Evolutionary conservation across 225 moss, liverwort and hornwort species (phyloP), one percentile per base, ranked within the genome.

Genomic region (Climacium dendroides): DNA sequence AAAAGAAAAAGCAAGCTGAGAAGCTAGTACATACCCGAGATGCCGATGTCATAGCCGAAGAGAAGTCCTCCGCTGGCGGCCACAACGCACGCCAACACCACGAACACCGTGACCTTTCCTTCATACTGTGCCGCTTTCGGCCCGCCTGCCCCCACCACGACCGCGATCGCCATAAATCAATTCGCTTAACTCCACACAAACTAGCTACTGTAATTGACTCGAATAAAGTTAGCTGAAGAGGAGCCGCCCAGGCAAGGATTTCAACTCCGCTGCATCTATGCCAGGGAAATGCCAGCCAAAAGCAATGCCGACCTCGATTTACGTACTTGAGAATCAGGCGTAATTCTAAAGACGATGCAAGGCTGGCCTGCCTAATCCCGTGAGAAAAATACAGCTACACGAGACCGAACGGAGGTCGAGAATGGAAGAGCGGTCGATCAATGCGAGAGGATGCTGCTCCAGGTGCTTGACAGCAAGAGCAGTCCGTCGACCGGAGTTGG

Each of bases 41-140:
- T 90, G 17, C 91, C 87, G 39, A 93, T 87, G 87, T 91, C 93
- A 39, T 93, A 93, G 23, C 91, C 91, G 50, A 93, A 93, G 57
- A 93, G 81, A 6, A 93, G 87, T 19, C 93, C 90, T 24, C 91
- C 91, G 7, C 89, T 91, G 6, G 93, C 93, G 4, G 93, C 91
- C 0, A 91, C 83, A 39, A 93, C 26, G 64, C 91, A 91, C 18
- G 90, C 93, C 41, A 83, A 19, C 23, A 90, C 86, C 64, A 91
- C 93, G 47, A 53, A 90, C 67, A 78, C 39, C 47, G 89, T 91
- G 39, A 91, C 91, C 15, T 18, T 82, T 13, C 93, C 90, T 83
- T 90, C 89, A 54, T 93, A 90, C 53, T 77, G 65, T 28, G 39
- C 63, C 50, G 64, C 88, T 67, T 83, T 83, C 12, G 47, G 10